Evolutionary conservation across 352 stramenopile species (phyloP), one percentile per base, ranked within the genome.

Genomic region (Phytophthora capsici): DNA sequence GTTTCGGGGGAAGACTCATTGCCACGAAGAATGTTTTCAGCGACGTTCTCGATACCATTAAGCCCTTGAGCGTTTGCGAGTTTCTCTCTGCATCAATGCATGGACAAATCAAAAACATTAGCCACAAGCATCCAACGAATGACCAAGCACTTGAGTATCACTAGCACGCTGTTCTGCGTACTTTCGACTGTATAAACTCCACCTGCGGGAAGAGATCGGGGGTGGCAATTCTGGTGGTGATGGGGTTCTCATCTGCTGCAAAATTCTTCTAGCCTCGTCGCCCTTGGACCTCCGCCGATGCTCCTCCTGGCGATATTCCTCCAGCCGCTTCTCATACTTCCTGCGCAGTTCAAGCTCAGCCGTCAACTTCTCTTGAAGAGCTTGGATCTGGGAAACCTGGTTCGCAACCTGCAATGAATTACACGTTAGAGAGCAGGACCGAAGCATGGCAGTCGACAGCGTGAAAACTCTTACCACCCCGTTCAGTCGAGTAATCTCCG

Each of bases 241-340:
- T 10, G 76, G 66, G 0, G 77, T 83, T 37, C 59, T 64, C 32
- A 75, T 63, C 9, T 80, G 78, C 30, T 78, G 63, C 52, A 71
- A 50, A 58, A 75, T 62, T 48, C 71, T 71, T 48, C 71, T 86
- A 9, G 70, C 65, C 13, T 88, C 78, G 16, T 88, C 78, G 4
- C 84, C 78, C 55, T 82, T 86, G 4, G 67, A 53, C 23, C 65
- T 76, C 45, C 84, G 72, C 5, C 73, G 69, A 28, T 80, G 63
- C 12, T 90, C 82, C 34, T 90, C 78, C 20, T 90, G 80, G 3
- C 84, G 74, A 48, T 94, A 91, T 38, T 92, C 84, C 51, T 92
- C 78, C 0, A 92, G 66, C 0, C 82, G 71, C 59, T 88, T 89
- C 36, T 94, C 86, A 50, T 88, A 94, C 48, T 93, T 93, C 32